These are phyloP conservation scores for Geotrichum ghanense DNA, from an alignment of 805 yeast species.

Conservation along the genomic window DNA sequence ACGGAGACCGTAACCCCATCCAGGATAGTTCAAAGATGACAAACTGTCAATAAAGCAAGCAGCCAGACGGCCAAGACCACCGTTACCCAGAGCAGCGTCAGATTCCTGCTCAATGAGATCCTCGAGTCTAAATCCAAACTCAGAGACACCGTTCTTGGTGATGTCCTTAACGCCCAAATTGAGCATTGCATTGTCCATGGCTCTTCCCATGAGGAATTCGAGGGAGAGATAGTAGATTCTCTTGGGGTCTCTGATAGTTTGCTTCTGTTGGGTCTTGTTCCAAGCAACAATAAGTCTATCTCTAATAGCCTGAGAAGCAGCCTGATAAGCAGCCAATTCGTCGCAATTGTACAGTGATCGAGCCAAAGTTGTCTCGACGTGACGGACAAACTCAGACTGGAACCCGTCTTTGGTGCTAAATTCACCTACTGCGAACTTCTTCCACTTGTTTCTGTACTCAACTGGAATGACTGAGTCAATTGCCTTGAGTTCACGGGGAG, in stretches of 20 bases:
- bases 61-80: slow-evolving; percentile 89
- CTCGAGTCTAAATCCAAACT: slow-evolving; percentile 80
- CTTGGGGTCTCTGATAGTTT: slow-evolving; percentile 72
- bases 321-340: slow-evolving; percentile 84
- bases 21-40: slow-evolving; percentile 76
- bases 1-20: slow-evolving; percentile 94
- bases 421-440: slow-evolving; percentile 48
- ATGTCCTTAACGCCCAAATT: slow-evolving; percentile 59
- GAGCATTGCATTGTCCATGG: slow-evolving; percentile 86
- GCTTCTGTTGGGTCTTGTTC: slow-evolving; percentile 89
- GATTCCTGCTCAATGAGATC: slow-evolving; percentile 80
- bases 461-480: slow-evolving; percentile 75
- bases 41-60: slow-evolving; percentile 89
- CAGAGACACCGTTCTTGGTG: slow-evolving; percentile 44
- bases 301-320: slow-evolving; percentile 66
- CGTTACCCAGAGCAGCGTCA: slow-evolving; percentile 91
- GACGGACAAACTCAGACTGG: slow-evolving; percentile 60
- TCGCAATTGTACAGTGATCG: slow-evolving; percentile 88
- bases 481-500: slow-evolving; percentile 78
- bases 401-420: slow-evolving; percentile 43
- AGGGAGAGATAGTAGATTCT: slow-evolving; percentile 77
- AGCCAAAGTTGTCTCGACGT: slow-evolving; percentile 87
- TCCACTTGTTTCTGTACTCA: slow-evolving; percentile 69
- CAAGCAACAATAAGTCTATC: slow-evolving; percentile 76
- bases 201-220: slow-evolving; percentile 91